Base-by-base conservation (phyloP, 2,329 filamentous ascomycete genomes). In the Biscogniauxia mediterranea region DNA sequence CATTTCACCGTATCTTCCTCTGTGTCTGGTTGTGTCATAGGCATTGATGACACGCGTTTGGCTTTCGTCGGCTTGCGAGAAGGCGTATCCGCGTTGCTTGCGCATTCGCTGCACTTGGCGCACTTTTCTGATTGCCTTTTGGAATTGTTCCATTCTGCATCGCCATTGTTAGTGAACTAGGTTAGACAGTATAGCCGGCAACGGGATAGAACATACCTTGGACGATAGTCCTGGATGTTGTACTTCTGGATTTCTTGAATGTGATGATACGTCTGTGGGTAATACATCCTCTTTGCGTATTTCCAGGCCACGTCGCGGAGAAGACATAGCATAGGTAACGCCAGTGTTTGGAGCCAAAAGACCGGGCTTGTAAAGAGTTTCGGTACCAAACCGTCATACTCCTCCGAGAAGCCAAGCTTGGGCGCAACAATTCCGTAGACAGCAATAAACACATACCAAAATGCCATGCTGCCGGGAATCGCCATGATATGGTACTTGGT, bases 221-320 rank as follows among this genome's bases (percentile, higher is more conserved):
- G 95, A 73, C 95, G 85, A 78, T 99, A 99, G 79, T 99, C 95
- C 79, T 99, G 95, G 63, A 99, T 97, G 71, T 99, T 99, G 80
- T 98, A 99, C 79, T 99, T 99, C 77, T 99, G 95, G 69, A 99
- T 99, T 80, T 99, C 95, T 78, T 99, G 95, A 66, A 99, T 95
- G 76, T 99, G 95, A 71, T 99, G 95, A 73, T 99, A 99, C 52
- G 92, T 88, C 78, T 97, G 91, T 21, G 95, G 95, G 69, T 89
- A 89, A 79, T 98, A 99, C 93, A 99, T 97, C 67, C 95, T 86
- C 82, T 97, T 97, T 64, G 87, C 88, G 70, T 98, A 99, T 82
- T 99, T 99, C 93, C 94, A 99, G 2, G 89, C 88, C 76, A 97
- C 91, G 75, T 99, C 95, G 70, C 95, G 85, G 56, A 93, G 77